Evolutionary conservation across 441 rosid species (phyloP).

Genomic region (Populus hybrid): DNA sequence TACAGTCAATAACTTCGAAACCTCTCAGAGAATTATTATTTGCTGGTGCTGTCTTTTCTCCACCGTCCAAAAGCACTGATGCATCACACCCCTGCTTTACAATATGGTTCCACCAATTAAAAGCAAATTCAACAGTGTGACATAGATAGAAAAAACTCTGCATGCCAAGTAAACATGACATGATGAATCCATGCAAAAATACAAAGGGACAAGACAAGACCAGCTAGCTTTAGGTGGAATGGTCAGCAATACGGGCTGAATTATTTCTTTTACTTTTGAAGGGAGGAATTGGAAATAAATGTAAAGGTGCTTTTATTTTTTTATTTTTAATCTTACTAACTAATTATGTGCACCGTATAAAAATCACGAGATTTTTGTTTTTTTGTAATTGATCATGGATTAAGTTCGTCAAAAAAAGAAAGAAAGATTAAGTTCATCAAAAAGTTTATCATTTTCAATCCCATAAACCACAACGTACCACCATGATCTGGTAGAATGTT

Average conservation of each 20-base stretch:
- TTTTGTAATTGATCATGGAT: not conserved
- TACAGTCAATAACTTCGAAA: conserved; percentile 21
- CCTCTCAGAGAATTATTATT: conserved; percentile 51
- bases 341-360: not conserved
- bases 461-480: no score
- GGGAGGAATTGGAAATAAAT: not conserved
- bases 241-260: not conserved
- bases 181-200: not conserved
- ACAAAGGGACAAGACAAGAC: no score
- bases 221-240: not conserved
- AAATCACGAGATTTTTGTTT: not conserved
- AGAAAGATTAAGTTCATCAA: no score
- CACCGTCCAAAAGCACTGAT: conserved; percentile 61
- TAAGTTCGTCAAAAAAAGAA: not conserved
- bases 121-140: not conserved
- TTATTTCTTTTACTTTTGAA: no score
- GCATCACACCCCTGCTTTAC: conserved; percentile 71
- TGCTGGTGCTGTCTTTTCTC: conserved; percentile 64
- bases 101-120: not conserved
- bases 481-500: no score
- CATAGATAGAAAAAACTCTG: not conserved
- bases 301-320: not conserved
- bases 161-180: not conserved
- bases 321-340: no score
- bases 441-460: no score